Evolutionary conservation across 2,329 filamentous ascomycete genomes (phyloP).

Genomic region (Aspergillus calidoustus): DNA sequence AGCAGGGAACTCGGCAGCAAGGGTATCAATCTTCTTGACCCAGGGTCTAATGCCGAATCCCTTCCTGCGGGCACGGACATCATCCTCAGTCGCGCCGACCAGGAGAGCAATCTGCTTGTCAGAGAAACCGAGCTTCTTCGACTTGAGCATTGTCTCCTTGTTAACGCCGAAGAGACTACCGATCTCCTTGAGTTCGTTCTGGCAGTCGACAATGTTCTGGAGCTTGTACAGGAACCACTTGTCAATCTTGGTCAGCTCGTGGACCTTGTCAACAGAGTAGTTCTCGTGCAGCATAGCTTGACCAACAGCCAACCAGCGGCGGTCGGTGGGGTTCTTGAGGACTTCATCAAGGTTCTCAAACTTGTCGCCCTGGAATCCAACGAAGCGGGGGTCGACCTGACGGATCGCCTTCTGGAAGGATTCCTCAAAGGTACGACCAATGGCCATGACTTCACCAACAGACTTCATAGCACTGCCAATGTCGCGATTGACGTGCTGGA

Average conservation of each 20-base stretch:
- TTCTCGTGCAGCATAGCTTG: conserved; percentile 97
- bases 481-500: conserved; percentile 97
- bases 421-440: conserved; percentile 97
- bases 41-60: conserved; percentile 89
- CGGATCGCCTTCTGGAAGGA: conserved; percentile 99
- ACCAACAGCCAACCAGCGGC: conserved; percentile 94
- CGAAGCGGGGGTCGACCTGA: conserved; percentile 88
- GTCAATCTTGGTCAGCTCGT: conserved; percentile 97
- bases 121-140: conserved; percentile 98
- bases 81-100: conserved; percentile 83
- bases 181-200: conserved; percentile 79
- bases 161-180: conserved; percentile 83
- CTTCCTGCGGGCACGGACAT: conserved; percentile 83
- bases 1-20: conserved; percentile 94
- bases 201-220: conserved; percentile 93
- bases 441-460: conserved; percentile 98
- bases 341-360: conserved; percentile 92
- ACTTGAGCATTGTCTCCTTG: conserved; percentile 84
- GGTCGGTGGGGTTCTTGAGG: conserved; percentile 90
- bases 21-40: conserved; percentile 98
- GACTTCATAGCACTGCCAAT: conserved; percentile 99
- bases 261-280: conserved; percentile 88
- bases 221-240: conserved; percentile 99
- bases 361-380: conserved; percentile 93
- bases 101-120: conserved; percentile 91